Percentiles rank a stretch among this genome's conserved stretches.
Evolutionary conservation across 176 grass and related monocot species (phyloP).

Genomic region (Dactylis glomerata): DNA sequence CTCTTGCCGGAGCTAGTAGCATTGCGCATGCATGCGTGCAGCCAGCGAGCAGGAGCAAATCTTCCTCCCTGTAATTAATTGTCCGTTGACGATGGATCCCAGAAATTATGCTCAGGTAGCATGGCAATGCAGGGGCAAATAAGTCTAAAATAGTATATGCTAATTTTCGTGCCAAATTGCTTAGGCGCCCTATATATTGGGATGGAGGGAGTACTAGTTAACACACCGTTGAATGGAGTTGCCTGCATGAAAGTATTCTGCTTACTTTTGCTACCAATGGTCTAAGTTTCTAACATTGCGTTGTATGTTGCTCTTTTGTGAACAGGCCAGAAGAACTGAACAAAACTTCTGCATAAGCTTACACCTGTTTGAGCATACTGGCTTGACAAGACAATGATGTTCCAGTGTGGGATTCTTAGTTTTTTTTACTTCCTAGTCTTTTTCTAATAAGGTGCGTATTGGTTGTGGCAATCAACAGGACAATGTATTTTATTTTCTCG

Average conservation of each 20-base stretch:
- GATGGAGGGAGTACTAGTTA: no score
- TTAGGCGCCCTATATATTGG: no score
- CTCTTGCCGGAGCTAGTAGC: no score
- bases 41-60: no score
- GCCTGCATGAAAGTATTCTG: background rate
- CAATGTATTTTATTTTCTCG: slow-evolving; percentile 16
- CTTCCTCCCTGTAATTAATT: no score
- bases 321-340: slow-evolving; percentile 51
- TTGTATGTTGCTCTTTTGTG: background rate
- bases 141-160: no score
- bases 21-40: no score
- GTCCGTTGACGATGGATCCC: no score
- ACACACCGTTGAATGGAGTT: background rate
- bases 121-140: no score
- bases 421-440: slow-evolving; percentile 27
- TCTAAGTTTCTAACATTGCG: slow-evolving; percentile 19
- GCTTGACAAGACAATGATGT: slow-evolving; percentile 30
- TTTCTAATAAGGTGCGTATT: slow-evolving; percentile 41
- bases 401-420: slow-evolving; percentile 26
- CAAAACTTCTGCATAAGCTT: background rate
- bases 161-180: no score
- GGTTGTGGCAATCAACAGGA: slow-evolving; percentile 35
- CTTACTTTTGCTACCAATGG: background rate
- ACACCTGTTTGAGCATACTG: slow-evolving; percentile 1
- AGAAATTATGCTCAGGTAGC: no score